Evolutionary conservation across 2,329 filamentous ascomycete species (phyloP).

Genomic region (Verticillium tricorpus): DNA sequence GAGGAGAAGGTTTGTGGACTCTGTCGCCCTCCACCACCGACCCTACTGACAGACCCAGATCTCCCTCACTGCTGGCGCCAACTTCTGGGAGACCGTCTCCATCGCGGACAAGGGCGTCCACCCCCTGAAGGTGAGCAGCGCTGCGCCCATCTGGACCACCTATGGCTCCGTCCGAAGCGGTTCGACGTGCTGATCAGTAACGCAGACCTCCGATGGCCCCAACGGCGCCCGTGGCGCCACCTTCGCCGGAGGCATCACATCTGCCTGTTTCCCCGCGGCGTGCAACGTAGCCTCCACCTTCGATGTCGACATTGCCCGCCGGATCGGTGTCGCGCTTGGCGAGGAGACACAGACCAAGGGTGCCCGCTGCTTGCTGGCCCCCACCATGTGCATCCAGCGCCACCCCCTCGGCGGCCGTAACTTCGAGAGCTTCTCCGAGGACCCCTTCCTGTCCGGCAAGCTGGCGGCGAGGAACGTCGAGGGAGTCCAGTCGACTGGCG

Average conservation of each 20-base stretch:
- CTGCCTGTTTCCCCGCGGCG: conserved; percentile 57
- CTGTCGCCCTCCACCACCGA: too few species aligned
- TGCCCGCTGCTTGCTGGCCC: conserved; percentile 22
- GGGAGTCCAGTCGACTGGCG: conserved; percentile 33
- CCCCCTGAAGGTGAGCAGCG: neutral
- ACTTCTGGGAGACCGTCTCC: conserved; percentile 4
- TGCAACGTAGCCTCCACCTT: conserved; percentile 55
- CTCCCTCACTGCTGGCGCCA: conserved; percentile 2
- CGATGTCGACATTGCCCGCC: conserved; percentile 46
- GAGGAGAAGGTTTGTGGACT: conserved; percentile 9
- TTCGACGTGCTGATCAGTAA: neutral
- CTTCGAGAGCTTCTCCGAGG: conserved; percentile 26
- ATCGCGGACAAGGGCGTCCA: conserved; percentile 1
- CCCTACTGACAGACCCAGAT: neutral
- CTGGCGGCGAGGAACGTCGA: conserved; percentile 18
- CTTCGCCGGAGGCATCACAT: conserved; percentile 61
- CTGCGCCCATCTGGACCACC: neutral
- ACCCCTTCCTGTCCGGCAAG: conserved; percentile 2
- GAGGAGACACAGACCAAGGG: conserved; percentile 51
- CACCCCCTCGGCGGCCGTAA: conserved; percentile 23
- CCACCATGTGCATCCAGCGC: conserved; percentile 7
- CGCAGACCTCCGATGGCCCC: conserved; percentile 15
- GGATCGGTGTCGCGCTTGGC: conserved; percentile 45
- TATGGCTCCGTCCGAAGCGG: neutral
- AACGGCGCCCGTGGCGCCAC: conserved; percentile 53